Conservation (phyloP, 2,329 filamentous ascomycete species). For the Zarea fungicola region DNA sequence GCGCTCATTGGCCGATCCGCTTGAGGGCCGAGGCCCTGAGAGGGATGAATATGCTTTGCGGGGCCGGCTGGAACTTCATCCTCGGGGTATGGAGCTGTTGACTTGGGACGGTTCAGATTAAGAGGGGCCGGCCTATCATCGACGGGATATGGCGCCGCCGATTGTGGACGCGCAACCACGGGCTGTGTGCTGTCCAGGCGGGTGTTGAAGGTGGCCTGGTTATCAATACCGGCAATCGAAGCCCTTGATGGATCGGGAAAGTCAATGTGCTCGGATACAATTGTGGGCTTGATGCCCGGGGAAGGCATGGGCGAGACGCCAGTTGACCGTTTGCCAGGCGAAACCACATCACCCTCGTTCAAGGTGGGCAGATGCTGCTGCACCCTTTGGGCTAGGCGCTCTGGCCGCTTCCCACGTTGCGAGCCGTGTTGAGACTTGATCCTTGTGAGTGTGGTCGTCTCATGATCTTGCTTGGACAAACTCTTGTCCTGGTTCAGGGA, state of each 20-base stretch:
- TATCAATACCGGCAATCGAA: slow-evolving; percentile 30
- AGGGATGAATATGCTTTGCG: slow-evolving; percentile 39
- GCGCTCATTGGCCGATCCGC: slow-evolving; percentile 47
- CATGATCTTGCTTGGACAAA: slow-evolving; percentile 85
- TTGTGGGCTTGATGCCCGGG: slow-evolving; percentile 33
- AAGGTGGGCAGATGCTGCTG: slow-evolving; percentile 43
- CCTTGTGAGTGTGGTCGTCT: slow-evolving; percentile 79
- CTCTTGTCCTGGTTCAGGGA: slow-evolving; percentile 78
- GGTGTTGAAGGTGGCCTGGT: slow-evolving; percentile 47
- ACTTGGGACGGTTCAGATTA: slow-evolving; percentile 38
- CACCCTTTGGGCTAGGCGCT: slow-evolving; percentile 48
- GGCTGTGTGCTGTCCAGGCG: slow-evolving; percentile 35
- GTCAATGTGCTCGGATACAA: slow-evolving; percentile 34
- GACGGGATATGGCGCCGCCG: slow-evolving; percentile 64
- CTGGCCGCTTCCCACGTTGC: slow-evolving; percentile 56
- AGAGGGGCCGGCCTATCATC: slow-evolving; percentile 57
- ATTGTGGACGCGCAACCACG: slow-evolving; percentile 45
- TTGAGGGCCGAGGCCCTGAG: slow-evolving; percentile 41
- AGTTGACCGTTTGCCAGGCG: slow-evolving; percentile 18
- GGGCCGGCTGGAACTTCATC: slow-evolving; percentile 40
- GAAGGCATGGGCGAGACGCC: slow-evolving; percentile 38
- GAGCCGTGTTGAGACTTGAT: slow-evolving; percentile 81
- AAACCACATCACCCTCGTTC: slow-evolving; percentile 37
- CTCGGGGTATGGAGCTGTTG: slow-evolving; percentile 48
- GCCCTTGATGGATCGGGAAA: slow-evolving; percentile 44